Conservation (phyloP, 352 stramenopile species). For the Phytophthora citricola region DNA sequence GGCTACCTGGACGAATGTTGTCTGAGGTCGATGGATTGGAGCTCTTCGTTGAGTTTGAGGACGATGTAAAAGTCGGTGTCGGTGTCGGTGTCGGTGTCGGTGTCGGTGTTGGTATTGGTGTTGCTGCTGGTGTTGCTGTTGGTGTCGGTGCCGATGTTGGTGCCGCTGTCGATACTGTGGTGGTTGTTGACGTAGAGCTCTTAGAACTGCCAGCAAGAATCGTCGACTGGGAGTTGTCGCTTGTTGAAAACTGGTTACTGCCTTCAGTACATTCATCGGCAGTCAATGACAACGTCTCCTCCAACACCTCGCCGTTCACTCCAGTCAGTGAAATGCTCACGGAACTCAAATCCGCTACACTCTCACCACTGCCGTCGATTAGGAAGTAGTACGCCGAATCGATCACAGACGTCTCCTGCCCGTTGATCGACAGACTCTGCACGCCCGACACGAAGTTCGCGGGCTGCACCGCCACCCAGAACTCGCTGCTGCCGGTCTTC, state of each 20-base stretch:
- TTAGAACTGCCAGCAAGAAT: not conserved
- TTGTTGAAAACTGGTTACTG: constrained; percentile 47
- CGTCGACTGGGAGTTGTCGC: not conserved
- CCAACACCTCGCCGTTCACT: constrained; percentile 59
- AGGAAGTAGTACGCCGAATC: constrained; percentile 75
- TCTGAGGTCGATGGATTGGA: not conserved
- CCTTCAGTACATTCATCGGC: constrained; percentile 55
- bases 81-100: not conserved
- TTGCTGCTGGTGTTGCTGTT: not conserved
- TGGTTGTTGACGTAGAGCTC: constrained; percentile 7
- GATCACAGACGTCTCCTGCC: constrained; percentile 60
- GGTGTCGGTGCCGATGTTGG: constrained; percentile 2
- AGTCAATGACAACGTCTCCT: constrained; percentile 64
- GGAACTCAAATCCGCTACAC: constrained; percentile 45
- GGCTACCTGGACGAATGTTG: not conserved
- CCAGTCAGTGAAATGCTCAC: constrained; percentile 53
- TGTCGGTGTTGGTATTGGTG: not conserved
- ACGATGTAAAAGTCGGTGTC: not conserved
- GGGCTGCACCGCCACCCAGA: constrained; percentile 72
- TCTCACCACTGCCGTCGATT: constrained; percentile 49
- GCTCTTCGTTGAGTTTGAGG: not conserved
- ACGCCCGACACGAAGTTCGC: constrained; percentile 63
- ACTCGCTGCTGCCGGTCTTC: constrained; percentile 65
- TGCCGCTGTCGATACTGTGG: not conserved
- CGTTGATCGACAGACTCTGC: constrained; percentile 61